Evolutionary conservation across 2,329 filamentous ascomycete genomes (phyloP).

Genomic region (Neopestalotiopsis rosae): DNA sequence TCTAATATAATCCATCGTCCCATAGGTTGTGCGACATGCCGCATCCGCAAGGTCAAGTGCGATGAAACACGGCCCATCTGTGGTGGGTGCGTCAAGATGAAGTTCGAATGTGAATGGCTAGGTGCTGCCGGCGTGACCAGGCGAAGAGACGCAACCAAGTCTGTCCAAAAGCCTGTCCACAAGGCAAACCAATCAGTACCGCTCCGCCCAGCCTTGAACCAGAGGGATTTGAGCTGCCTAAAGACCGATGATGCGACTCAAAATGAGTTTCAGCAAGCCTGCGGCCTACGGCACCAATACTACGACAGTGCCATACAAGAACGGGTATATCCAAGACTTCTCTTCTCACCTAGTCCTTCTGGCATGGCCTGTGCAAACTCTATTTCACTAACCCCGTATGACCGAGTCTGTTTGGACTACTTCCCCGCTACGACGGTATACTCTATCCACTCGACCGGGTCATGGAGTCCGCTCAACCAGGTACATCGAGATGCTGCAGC

Average conservation of each 20-base stretch:
- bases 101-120: conserved; percentile 19
- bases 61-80: conserved; percentile 17
- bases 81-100: conserved; percentile 13
- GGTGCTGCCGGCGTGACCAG: neutral
- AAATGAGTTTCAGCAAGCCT: neutral
- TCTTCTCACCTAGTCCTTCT: neutral
- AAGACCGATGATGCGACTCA: neutral
- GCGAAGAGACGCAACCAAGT: neutral
- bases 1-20: neutral
- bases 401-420: conserved; percentile 13
- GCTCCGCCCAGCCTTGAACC: neutral
- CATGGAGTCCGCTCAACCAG: conserved; percentile 15
- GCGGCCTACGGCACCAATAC: too few species aligned
- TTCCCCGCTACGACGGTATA: conserved; percentile 19
- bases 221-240: neutral
- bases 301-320: too few species aligned
- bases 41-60: conserved; percentile 22
- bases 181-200: neutral
- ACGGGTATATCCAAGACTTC: neutral
- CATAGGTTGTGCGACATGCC: conserved; percentile 20
- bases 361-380: conserved; percentile 12
- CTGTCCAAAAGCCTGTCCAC: neutral
- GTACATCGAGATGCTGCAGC: conserved; percentile 10
- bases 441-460: neutral
- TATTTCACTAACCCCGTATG: conserved; percentile 9